Percentiles rank a stretch among this genome's conserved stretches.
phyloP scores from a whole-genome alignment of 2,329 filamentous ascomycete genomes.

The Gremmenia infestans region DNA sequence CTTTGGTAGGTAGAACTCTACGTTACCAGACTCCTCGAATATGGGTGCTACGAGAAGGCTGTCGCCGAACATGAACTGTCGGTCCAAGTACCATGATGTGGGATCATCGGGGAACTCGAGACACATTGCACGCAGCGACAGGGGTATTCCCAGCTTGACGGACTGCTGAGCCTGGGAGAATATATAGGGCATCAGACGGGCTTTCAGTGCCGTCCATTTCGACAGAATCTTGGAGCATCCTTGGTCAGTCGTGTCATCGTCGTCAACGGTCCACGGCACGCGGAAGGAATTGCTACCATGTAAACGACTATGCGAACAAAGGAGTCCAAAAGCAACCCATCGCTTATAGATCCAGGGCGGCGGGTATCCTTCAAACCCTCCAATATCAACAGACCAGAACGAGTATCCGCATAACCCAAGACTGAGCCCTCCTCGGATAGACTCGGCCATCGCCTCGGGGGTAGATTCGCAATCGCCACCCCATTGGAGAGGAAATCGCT shows the following conservation, averaged over 20 bases:
- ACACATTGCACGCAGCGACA: conserved; percentile 51
- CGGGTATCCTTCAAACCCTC: conserved; percentile 57
- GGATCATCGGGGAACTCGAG: conserved; percentile 56
- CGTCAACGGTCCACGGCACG: conserved; percentile 59
- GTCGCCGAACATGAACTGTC: conserved; percentile 58
- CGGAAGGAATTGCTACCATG: conserved; percentile 57
- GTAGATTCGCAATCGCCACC: conserved; percentile 60
- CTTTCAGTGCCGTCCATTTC: conserved; percentile 42
- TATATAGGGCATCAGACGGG: conserved; percentile 54
- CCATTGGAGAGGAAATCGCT: conserved; percentile 56
- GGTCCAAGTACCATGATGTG: conserved; percentile 53
- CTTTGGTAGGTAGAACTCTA: conserved; percentile 52
- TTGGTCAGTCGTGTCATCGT: conserved; percentile 44
- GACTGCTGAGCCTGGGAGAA: conserved; percentile 47
- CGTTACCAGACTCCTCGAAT: conserved; percentile 50
- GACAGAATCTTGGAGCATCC: conserved; percentile 46
- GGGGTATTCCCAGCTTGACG: conserved; percentile 45
- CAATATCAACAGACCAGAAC: conserved; percentile 59
- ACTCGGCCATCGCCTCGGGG: conserved; percentile 58
- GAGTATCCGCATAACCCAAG: conserved; percentile 53
- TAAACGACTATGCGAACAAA: conserved; percentile 55
- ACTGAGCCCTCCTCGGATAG: conserved; percentile 52
- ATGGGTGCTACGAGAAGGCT: conserved; percentile 53
- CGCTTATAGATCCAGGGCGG: conserved; percentile 57
- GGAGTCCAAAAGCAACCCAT: conserved; percentile 58